phyloP scores from a whole-genome alignment of 1,284 basidiomycete genomes.

The Malassezia slooffiae region DNA sequence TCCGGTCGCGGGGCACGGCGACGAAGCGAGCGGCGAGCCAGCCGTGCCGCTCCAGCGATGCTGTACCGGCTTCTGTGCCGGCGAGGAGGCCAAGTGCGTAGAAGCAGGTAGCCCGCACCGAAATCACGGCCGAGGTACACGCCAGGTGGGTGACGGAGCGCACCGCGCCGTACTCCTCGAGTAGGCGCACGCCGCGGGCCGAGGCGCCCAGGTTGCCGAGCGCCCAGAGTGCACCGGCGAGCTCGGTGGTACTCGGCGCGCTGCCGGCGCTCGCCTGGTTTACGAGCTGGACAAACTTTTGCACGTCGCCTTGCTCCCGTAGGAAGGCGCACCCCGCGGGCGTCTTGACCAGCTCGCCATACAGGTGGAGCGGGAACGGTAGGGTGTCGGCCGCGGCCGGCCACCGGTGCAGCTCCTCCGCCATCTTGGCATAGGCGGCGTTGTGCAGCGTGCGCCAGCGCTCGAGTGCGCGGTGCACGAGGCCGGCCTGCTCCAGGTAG shows the following conservation, averaged over 20 bases:
- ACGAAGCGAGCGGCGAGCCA: slow-evolving; percentile 84
- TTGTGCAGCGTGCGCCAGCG: slow-evolving; percentile 59
- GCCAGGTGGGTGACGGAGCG: slow-evolving; percentile 81
- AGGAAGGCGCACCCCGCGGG: slow-evolving; percentile 82
- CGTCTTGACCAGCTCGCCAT: slow-evolving; percentile 93
- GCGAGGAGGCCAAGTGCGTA: slow-evolving; percentile 80
- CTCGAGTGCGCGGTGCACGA: slow-evolving; percentile 89
- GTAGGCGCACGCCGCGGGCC: slow-evolving; percentile 75
- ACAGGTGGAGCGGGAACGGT: slow-evolving; percentile 83
- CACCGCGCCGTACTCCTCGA: slow-evolving; percentile 88
- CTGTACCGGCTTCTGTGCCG: slow-evolving; percentile 61
- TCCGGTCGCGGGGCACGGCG: slow-evolving; percentile 72
- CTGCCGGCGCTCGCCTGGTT: slow-evolving; percentile 49
- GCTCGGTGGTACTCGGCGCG: too few relatives aligned
- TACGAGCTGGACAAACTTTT: slow-evolving; percentile 81
- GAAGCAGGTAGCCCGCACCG: slow-evolving; percentile 90
- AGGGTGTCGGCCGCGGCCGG: slow-evolving; percentile 46
- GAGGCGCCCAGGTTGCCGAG: slow-evolving; percentile 93
- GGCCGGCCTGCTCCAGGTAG: slow-evolving; percentile 79
- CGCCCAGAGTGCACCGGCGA: slow-evolving; percentile 60
- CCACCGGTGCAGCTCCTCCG: slow-evolving; percentile 64
- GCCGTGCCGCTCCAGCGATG: slow-evolving; percentile 75
- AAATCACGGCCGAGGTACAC: slow-evolving; percentile 73
- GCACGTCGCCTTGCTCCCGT: slow-evolving; percentile 77
- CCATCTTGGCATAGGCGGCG: slow-evolving; percentile 67